Percentiles rank a stretch among this genome's conserved stretches.
These are phyloP conservation scores for Lophiotrema nucula DNA, from an alignment of 495 filamentous ascomycete genomes.

Conservation along the genomic window DNA sequence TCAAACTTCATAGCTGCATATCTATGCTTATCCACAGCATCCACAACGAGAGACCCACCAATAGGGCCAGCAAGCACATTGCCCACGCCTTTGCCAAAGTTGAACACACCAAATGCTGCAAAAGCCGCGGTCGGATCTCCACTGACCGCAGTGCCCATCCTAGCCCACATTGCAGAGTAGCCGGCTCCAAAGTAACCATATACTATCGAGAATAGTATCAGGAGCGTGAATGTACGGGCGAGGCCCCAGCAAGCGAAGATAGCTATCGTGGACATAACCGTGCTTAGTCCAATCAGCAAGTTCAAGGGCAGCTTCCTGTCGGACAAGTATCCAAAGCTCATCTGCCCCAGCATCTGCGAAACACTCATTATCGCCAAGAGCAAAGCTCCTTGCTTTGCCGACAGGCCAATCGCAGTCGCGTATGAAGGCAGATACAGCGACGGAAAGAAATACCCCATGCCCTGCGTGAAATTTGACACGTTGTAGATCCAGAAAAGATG, in stretches of 20 bases:
- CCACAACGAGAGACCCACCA: slow-evolving; percentile 31
- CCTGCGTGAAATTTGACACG: slow-evolving; percentile 20
- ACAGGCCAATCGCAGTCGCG: slow-evolving; percentile 18
- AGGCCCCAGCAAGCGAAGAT: slow-evolving; percentile 35
- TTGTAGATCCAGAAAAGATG: slow-evolving; percentile 40
- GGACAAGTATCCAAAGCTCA: slow-evolving; percentile 26
- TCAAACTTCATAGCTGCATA: slow-evolving; percentile 23
- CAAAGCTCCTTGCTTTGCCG: neutral
- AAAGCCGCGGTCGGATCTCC: slow-evolving; percentile 35
- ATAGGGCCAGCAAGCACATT: slow-evolving; percentile 43
- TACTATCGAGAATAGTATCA: slow-evolving; percentile 38
- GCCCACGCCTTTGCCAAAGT: slow-evolving; percentile 40
- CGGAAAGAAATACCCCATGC: slow-evolving; percentile 33
- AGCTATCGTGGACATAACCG: neutral
- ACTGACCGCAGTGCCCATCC: slow-evolving; percentile 38
- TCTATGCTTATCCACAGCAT: neutral
- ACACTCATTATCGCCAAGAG: slow-evolving; percentile 25
- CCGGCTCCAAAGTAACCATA: slow-evolving; percentile 45
- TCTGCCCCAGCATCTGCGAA: slow-evolving; percentile 32
- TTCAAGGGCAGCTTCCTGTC: slow-evolving; percentile 23
- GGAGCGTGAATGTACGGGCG: slow-evolving; percentile 27
- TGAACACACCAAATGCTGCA: slow-evolving; percentile 34
- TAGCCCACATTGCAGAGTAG: slow-evolving; percentile 37
- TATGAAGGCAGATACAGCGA: slow-evolving; percentile 32
- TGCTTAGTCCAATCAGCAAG: slow-evolving; percentile 1